Conservation (phyloP, 495 filamentous ascomycete species). For the Xylaria longipes region DNA sequence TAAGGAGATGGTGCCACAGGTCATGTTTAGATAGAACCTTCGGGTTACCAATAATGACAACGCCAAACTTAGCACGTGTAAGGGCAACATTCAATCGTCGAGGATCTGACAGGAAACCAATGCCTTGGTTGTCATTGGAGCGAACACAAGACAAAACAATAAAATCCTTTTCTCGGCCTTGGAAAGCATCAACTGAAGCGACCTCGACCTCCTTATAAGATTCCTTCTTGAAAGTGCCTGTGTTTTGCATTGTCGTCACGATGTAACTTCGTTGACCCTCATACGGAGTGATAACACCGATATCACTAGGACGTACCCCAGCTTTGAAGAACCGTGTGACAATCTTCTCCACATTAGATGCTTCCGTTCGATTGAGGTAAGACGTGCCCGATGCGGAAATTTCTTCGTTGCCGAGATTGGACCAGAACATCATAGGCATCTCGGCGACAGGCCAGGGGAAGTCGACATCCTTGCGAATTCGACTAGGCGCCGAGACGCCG, state of each 20-base stretch:
- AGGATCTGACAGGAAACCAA: slow-evolving; percentile 98
- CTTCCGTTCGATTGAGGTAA: slow-evolving; percentile 96
- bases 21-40: slow-evolving; percentile 98
- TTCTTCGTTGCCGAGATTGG: slow-evolving; percentile 95
- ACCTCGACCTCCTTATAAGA: slow-evolving; percentile 99
- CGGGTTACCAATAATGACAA: slow-evolving; percentile 96
- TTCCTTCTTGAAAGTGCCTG: slow-evolving; percentile 96
- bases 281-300: slow-evolving; percentile 98
- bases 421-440: slow-evolving; percentile 99
- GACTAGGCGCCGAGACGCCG: slow-evolving; percentile 87
- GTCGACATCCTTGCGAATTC: slow-evolving; percentile 91
- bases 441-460: slow-evolving; percentile 97
- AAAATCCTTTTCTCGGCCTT: slow-evolving; percentile 98
- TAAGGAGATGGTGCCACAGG: slow-evolving; percentile 93
- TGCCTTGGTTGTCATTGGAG: slow-evolving; percentile 98
- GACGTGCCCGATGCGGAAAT: slow-evolving; percentile 98
- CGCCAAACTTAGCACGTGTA: slow-evolving; percentile 93
- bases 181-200: slow-evolving; percentile 97
- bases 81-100: slow-evolving; percentile 98
- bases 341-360: slow-evolving; percentile 96
- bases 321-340: slow-evolving; percentile 99
- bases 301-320: slow-evolving; percentile 88
- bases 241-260: slow-evolving; percentile 98
- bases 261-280: slow-evolving; percentile 99
- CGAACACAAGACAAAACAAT: slow-evolving; percentile 98